Evolutionary conservation across 2,329 filamentous ascomycete species (phyloP).

Genomic region (Plenodomus biglobosus): DNA sequence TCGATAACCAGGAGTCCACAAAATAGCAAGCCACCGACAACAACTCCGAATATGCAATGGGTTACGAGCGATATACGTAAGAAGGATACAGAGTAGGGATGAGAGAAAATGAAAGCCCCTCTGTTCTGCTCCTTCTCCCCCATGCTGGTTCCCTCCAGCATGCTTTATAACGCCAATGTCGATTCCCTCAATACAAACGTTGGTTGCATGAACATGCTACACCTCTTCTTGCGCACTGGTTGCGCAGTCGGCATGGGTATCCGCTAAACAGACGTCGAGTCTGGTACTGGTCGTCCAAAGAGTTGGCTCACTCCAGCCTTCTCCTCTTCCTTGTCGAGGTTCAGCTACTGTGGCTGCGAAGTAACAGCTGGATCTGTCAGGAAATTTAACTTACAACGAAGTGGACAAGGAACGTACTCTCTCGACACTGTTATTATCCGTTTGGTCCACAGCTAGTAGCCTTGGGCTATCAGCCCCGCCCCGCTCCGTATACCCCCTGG

Average conservation of each 20-base stretch:
- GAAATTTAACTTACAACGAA: constrained; percentile 20
- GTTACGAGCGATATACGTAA: background rate
- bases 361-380: constrained; percentile 42
- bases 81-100: background rate
- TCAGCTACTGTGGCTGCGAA: constrained; percentile 55
- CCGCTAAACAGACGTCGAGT: background rate
- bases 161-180: background rate
- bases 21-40: background rate
- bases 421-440: constrained; percentile 62
- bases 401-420: constrained; percentile 49
- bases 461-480: constrained; percentile 65
- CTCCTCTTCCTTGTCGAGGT: constrained; percentile 17
- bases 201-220: background rate
- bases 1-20: background rate
- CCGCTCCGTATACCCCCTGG: constrained; percentile 69
- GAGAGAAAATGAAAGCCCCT: background rate
- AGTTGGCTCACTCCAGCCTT: constrained; percentile 15
- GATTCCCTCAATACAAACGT: background rate
- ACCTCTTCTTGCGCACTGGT: background rate
- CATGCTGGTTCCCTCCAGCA: background rate
- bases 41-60: background rate
- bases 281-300: background rate
- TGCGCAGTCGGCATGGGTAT: background rate
- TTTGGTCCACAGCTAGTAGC: constrained; percentile 61
- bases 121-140: background rate